These are phyloP conservation scores for Fomes fomentarius DNA, from an alignment of 1,284 basidiomycete species.

Conservation along the genomic window DNA sequence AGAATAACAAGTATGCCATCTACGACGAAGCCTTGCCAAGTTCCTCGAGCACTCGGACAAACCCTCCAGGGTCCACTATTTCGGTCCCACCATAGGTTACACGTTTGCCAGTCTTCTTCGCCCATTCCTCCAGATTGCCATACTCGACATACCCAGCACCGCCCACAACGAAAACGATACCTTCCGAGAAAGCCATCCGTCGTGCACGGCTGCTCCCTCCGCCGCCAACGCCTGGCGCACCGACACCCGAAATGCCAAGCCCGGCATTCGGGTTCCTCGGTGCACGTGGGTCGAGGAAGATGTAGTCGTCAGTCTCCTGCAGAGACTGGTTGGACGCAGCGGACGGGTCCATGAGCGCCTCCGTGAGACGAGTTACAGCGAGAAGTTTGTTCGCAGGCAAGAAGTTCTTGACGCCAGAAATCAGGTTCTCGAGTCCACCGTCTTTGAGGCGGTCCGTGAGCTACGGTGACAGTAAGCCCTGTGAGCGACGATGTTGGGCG, in stretches of 20 bases:
- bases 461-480: conserved; percentile 40
- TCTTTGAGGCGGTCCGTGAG: conserved; percentile 94
- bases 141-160: conserved; percentile 98
- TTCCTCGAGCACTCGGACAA: conserved; percentile 70
- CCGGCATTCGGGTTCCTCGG: conserved; percentile 59
- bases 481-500: not conserved
- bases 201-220: conserved; percentile 52
- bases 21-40: conserved; percentile 52
- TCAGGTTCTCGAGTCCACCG: conserved; percentile 92
- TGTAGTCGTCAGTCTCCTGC: conserved; percentile 95
- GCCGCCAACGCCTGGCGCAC: conserved; percentile 41
- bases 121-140: conserved; percentile 95
- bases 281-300: conserved; percentile 92
- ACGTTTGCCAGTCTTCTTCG: conserved; percentile 74
- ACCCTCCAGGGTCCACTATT: conserved; percentile 88
- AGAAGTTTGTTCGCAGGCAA: conserved; percentile 94
- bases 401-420: conserved; percentile 99
- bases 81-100: conserved; percentile 97
- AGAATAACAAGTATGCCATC: conserved; percentile 2
- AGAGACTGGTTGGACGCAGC: conserved; percentile 91
- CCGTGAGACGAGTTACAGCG: conserved; percentile 89
- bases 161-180: conserved; percentile 94
- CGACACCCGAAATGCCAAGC: conserved; percentile 51
- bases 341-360: conserved; percentile 96
- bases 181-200: conserved; percentile 87